These are phyloP conservation scores for Mycena leptocephala DNA, from an alignment of 768 basidiomycete species.

Conservation along the genomic window DNA sequence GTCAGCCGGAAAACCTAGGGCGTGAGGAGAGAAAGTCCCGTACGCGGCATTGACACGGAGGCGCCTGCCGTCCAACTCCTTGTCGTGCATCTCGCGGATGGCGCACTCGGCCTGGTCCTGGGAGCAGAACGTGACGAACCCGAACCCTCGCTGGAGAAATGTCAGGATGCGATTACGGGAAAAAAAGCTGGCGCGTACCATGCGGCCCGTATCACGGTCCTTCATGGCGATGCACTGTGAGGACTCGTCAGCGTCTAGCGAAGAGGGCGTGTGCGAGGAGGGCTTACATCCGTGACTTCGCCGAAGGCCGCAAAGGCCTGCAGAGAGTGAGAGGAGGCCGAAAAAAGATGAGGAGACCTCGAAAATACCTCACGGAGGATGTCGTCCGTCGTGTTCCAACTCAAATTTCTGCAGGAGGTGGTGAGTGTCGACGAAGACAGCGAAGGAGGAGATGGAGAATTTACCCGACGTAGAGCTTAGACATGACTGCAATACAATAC, in stretches of 20 bases:
- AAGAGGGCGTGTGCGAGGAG: not conserved
- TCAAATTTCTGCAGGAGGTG: slow-evolving; percentile 83
- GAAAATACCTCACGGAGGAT: slow-evolving; percentile 75
- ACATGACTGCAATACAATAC: slow-evolving; percentile 26
- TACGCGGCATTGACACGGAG: slow-evolving; percentile 87
- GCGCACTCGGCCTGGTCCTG: slow-evolving; percentile 82
- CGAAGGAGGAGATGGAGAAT: not conserved
- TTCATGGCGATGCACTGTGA: slow-evolving; percentile 95
- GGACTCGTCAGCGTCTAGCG: slow-evolving; percentile 43
- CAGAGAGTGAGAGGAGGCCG: slow-evolving; percentile 27
- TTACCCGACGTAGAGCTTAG: slow-evolving; percentile 35
- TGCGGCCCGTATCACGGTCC: slow-evolving; percentile 92
- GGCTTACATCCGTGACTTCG: slow-evolving; percentile 92
- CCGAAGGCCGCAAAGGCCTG: slow-evolving; percentile 89
- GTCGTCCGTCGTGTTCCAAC: slow-evolving; percentile 97
- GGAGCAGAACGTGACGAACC: slow-evolving; percentile 88
- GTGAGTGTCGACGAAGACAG: not conserved
- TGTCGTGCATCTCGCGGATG: slow-evolving; percentile 85
- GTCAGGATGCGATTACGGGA: no score
- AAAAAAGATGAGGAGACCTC: slow-evolving; percentile 76
- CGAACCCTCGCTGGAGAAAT: slow-evolving; percentile 98
- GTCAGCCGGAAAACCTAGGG: not conserved
- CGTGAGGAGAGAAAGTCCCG: not conserved
- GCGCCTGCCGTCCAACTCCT: slow-evolving; percentile 93
- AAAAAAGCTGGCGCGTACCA: no score